A percentile compares a stretch with the other conserved stretches of the same genome.
Conservation (phyloP, 345 rosid genomes). For the Jatropha curcas region DNA sequence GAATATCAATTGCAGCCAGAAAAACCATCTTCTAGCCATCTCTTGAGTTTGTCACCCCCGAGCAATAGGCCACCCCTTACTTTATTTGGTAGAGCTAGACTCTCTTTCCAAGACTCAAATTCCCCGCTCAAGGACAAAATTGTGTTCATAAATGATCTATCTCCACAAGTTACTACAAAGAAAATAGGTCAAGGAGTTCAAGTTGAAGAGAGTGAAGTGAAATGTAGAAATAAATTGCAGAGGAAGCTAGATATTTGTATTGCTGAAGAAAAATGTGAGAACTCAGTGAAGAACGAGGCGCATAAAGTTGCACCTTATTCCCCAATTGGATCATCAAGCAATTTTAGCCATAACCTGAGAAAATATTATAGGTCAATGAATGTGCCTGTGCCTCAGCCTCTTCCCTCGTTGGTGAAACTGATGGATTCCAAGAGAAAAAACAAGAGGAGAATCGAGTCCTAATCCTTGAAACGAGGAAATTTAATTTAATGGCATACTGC, state of each 20-base stretch:
- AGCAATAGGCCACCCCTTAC: slow-evolving; percentile 50
- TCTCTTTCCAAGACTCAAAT: slow-evolving; percentile 37
- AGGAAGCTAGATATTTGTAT: slow-evolving; percentile 14
- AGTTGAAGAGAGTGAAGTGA: slow-evolving; percentile 21
- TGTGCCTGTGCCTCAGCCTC: slow-evolving; percentile 75
- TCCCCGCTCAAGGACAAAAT: slow-evolving; percentile 21
- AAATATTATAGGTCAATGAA: slow-evolving; percentile 71
- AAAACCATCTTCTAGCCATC: slow-evolving; percentile 22
- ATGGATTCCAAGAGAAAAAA: slow-evolving; percentile 50
- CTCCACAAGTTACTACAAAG: slow-evolving; percentile 21
- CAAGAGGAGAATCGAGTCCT: slow-evolving; percentile 32
- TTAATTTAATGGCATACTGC: no score
- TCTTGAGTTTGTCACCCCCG: slow-evolving; percentile 43
- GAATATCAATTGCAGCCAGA: slow-evolving; percentile 29
- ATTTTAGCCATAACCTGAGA: slow-evolving; percentile 48
- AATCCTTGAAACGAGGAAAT: neutral
- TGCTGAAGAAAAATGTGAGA: slow-evolving; percentile 3
- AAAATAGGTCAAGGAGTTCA: slow-evolving; percentile 15
- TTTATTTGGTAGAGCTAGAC: slow-evolving; percentile 76
- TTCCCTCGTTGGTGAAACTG: slow-evolving; percentile 72
- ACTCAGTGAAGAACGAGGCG: slow-evolving; percentile 17
- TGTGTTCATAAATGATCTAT: slow-evolving; percentile 20
- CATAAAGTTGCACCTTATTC: slow-evolving; percentile 20
- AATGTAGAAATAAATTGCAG: slow-evolving; percentile 4
- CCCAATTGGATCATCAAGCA: slow-evolving; percentile 37